Conservation (phyloP, 768 basidiomycete genomes). For the Amanita inopinata region DNA sequence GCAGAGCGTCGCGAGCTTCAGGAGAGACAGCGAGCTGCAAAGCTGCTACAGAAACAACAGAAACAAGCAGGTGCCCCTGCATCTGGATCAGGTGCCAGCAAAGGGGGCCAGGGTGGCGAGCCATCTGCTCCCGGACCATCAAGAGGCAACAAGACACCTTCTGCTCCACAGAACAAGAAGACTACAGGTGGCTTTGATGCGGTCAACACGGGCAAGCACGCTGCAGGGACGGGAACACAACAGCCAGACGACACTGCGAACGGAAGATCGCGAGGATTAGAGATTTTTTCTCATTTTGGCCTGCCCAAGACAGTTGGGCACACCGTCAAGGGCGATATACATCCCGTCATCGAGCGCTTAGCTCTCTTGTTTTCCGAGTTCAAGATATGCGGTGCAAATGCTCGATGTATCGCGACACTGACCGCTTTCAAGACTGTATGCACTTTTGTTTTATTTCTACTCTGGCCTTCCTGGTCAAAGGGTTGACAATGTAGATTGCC, state of each 20-base stretch:
- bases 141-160: background rate
- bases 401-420: conserved; percentile 87
- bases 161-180: conserved; percentile 2
- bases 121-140: conserved; percentile 13
- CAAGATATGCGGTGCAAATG: conserved; percentile 90
- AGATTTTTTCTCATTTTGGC: conserved; percentile 83
- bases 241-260: conserved; percentile 23
- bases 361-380: conserved; percentile 89
- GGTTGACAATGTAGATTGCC: conserved; percentile 6
- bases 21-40: conserved; percentile 74
- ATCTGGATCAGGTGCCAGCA: conserved; percentile 9
- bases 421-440: conserved; percentile 85
- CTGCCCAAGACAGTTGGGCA: conserved; percentile 50
- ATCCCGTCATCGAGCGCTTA: conserved; percentile 79
- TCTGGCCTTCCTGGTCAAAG: conserved; percentile 7
- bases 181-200: background rate
- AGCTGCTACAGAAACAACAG: conserved; percentile 36
- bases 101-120: conserved; percentile 14
- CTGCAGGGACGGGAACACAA: conserved; percentile 8
- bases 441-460: conserved; percentile 13
- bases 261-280: conserved; percentile 49
- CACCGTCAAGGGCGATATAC: conserved; percentile 73
- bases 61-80: conserved; percentile 5
- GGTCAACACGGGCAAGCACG: background rate
- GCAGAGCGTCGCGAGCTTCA: conserved; percentile 73